A percentile compares a stretch with the other conserved stretches of the same genome.
Conservation (phyloP, 345 rosid species). For the Linum tenue region DNA sequence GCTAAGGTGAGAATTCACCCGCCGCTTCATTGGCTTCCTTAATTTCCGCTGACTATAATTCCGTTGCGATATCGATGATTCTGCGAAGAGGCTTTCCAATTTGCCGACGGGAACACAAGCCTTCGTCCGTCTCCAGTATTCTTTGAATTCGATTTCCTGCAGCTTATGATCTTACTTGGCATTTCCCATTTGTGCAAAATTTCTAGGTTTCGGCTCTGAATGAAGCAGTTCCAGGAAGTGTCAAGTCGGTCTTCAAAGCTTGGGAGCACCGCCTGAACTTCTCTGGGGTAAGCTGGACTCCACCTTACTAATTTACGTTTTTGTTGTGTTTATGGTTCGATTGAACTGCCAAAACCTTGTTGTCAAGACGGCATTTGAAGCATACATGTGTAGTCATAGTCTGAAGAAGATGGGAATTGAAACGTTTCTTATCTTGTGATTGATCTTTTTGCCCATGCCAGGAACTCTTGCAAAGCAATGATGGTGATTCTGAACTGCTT, state of each 20-base stretch:
- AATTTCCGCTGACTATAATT: neutral
- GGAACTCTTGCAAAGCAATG: conserved; percentile 90
- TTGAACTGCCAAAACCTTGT: neutral
- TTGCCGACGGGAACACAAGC: too few relatives aligned
- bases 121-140: too few relatives aligned
- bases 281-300: conserved; percentile 43
- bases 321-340: too few relatives aligned
- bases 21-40: conserved; percentile 6
- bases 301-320: neutral
- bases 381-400: neutral
- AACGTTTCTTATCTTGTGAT: neutral
- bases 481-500: conserved; percentile 91
- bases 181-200: too few relatives aligned
- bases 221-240: conserved; percentile 84
- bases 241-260: conserved; percentile 76
- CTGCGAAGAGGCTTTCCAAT: too few relatives aligned
- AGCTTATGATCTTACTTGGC: too few relatives aligned
- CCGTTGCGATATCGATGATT: too few relatives aligned
- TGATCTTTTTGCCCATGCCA: conserved; percentile 18
- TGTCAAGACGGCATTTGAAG: neutral
- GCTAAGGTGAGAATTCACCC: conserved; percentile 39
- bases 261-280: conserved; percentile 73
- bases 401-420: neutral
- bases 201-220: conserved; percentile 68
- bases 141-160: too few relatives aligned